Conservation (phyloP, 352 stramenopile species). For the Phytophthora pisi region DNA sequence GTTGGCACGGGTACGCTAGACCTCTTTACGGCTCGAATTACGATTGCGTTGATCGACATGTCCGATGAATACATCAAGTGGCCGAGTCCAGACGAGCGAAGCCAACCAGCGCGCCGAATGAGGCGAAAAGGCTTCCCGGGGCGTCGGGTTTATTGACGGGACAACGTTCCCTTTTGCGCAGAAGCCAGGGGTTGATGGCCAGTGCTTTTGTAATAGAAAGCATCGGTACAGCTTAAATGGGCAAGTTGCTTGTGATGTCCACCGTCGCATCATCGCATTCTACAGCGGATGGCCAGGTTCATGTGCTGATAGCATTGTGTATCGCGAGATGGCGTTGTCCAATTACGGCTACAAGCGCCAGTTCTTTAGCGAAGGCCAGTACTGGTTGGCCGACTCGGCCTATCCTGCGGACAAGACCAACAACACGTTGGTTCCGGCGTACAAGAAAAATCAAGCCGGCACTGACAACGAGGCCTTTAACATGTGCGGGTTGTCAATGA, state of each 20-base stretch:
- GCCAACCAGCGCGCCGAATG: neutral
- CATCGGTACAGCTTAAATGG: slow-evolving; percentile 25
- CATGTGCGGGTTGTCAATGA: slow-evolving; percentile 26
- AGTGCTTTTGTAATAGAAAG: slow-evolving; percentile 24
- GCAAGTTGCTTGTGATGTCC: slow-evolving; percentile 23
- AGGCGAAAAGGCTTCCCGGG: neutral
- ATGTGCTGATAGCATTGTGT: slow-evolving; percentile 9
- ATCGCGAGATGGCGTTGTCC: slow-evolving; percentile 10
- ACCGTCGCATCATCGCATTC: slow-evolving; percentile 11
- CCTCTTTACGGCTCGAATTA: neutral
- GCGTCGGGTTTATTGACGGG: slow-evolving; percentile 26
- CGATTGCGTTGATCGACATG: neutral
- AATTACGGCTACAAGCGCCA: neutral
- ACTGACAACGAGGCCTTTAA: slow-evolving; percentile 18
- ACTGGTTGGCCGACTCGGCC: slow-evolving; percentile 19
- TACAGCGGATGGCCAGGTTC: slow-evolving; percentile 26
- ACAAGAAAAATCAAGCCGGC: slow-evolving; percentile 3
- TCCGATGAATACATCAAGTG: neutral
- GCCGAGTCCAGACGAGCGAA: neutral
- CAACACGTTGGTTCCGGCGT: slow-evolving; percentile 10
- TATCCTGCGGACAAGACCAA: slow-evolving; percentile 12
- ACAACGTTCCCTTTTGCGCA: slow-evolving; percentile 20
- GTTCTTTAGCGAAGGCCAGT: slow-evolving; percentile 21
- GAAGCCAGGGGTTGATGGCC: slow-evolving; percentile 20
- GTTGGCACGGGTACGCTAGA: slow-evolving; percentile 2